Evolutionary conservation across 805 yeast species (phyloP), one percentile per base, ranked within the genome.

Genomic region (Metschnikowia lachancei): DNA sequence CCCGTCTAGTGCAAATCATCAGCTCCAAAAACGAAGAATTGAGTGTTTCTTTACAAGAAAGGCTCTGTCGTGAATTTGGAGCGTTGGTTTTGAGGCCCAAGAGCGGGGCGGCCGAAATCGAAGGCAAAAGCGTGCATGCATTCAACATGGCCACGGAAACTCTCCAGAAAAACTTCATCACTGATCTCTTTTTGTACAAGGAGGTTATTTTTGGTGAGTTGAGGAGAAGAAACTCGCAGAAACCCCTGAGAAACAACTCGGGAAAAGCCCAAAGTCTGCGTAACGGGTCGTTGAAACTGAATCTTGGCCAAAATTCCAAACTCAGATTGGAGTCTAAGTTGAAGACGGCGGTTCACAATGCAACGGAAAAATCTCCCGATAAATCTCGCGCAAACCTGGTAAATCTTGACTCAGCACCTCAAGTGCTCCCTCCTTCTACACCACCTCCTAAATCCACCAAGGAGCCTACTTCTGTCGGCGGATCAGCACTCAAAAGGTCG

Each of bases 61-160:
- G 69, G n/a, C 74, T 88, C 20, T 76, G 88, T 4, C 80, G 79
- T 50, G 90, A 84, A 54, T 79, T 87, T 56, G 82, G 87, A 1
- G 72, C 72, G 32, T 78, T 86, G 50, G 70, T 87, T 19, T 62
- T 83, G 48, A 69, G 85, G 43, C 84, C 86, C 28, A 66, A 63
- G 45, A 37, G 38, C 8, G 50, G 60, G 17, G 47, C 55, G 29
- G 57, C 58, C 19, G 43, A 46, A 7, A 12, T 41, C 9, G 54
- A 53, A 10, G 53, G 55, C 9, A 53, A 51, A 36, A 51, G 44
- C 14, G 50, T 52, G 1, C 56, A 53, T 19, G 40, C 50, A 4
- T 47, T 48, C 17, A 43, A 46, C 3, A 34, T 40, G 14, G 58
- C 54, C 19, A 47, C 52, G 17, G 59, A 55, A 31, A 39, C 51